Percentiles rank a stretch among this genome's conserved stretches.
phyloP scores from a whole-genome alignment of 495 filamentous ascomycete species.

The Hyaloscypha bicolor region DNA sequence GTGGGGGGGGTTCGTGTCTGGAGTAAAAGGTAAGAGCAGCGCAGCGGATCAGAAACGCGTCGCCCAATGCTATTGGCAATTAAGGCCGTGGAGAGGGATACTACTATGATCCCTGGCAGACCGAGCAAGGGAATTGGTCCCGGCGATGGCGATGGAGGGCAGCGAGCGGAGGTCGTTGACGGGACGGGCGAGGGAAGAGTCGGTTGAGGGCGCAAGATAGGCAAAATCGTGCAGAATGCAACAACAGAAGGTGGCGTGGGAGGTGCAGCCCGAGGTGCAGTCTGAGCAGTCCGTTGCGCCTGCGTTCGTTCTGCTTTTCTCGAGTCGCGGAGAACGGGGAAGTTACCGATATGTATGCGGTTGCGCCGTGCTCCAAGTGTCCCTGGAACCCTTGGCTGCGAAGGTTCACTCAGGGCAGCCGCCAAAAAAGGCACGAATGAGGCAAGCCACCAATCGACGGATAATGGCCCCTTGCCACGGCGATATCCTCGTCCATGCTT shows the following conservation, averaged over 20 bases:
- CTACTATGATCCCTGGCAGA: conserved; percentile 18
- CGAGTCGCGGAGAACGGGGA: not conserved
- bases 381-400: not conserved
- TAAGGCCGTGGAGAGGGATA: conserved; percentile 10
- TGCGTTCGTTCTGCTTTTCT: not conserved
- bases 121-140: conserved; percentile 9
- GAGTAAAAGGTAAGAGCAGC: not conserved
- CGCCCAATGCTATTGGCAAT: conserved; percentile 1
- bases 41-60: conserved; percentile 5
- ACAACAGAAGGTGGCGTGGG: not conserved
- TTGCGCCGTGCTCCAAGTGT: not conserved
- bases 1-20: conserved; percentile 16
- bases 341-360: not conserved
- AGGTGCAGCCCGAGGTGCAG: not conserved
- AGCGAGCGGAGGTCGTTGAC: not conserved
- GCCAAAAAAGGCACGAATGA: not conserved
- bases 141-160: not conserved
- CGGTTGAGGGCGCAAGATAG: not conserved
- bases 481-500: not conserved
- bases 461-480: not conserved
- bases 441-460: not conserved
- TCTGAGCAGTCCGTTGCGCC: not conserved
- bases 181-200: conserved; percentile 1
- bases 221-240: conserved; percentile 9
- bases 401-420: not conserved